Evolutionary conservation across 805 yeast genomes (phyloP).

Genomic region (Wickerhamiella siamensis): DNA sequence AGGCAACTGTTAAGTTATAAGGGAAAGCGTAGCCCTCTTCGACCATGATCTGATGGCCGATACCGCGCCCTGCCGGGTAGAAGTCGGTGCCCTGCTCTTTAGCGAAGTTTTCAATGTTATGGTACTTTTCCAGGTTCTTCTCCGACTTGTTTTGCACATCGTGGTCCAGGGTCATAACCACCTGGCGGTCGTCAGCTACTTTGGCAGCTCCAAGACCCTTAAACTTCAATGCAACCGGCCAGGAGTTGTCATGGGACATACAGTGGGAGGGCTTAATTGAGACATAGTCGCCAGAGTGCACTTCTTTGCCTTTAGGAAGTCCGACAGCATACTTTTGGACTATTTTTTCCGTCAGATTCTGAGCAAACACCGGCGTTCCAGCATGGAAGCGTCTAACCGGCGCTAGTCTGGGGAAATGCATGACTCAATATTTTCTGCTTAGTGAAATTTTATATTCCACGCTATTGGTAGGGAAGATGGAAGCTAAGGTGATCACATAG

Average conservation of each 20-base stretch:
- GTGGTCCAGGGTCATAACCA: conserved; percentile 92
- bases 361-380: conserved; percentile 25
- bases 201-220: conserved; percentile 83
- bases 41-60: conserved; percentile 97
- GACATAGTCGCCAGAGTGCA: conserved; percentile 86
- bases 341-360: conserved; percentile 88
- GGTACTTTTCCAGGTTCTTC: conserved; percentile 75
- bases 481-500: no score
- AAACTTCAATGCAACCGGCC: conserved; percentile 98
- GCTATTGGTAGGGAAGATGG: no score
- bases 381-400: conserved; percentile 6
- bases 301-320: conserved; percentile 56
- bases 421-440: neutral
- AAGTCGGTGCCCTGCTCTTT: conserved; percentile 84
- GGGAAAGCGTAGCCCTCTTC: conserved; percentile 99
- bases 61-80: conserved; percentile 98
- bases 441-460: no score
- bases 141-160: conserved; percentile 91
- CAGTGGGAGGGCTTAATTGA: conserved; percentile 91
- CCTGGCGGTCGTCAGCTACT: conserved; percentile 75
- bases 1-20: conserved; percentile 80
- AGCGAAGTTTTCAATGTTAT: conserved; percentile 81
- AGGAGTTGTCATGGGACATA: conserved; percentile 97
- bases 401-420: neutral
- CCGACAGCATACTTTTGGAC: conserved; percentile 90